Base-by-base conservation (phyloP, 108 stramenopile species). In the Seminavis robusta region DNA sequence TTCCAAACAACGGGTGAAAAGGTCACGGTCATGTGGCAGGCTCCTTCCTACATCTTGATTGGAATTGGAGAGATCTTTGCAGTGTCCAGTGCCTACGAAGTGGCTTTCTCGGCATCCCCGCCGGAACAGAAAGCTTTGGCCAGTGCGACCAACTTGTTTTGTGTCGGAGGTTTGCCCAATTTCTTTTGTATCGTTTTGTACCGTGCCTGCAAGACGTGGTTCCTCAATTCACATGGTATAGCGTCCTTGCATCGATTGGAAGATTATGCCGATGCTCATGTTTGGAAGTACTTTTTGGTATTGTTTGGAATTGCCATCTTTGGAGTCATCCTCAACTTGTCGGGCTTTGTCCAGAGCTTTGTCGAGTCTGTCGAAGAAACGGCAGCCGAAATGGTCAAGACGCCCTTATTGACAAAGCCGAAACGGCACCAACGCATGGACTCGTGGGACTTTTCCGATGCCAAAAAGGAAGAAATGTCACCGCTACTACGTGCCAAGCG, bases 21-120 rank as follows among this genome's bases (percentile, higher is more conserved):
- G 45, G 59, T 92, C 8, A 84, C 65, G 52, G 74, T 92, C 28
- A 48, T 83, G 26, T 92, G 91, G 91, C 91, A 92, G 54, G 64
- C 79, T 10, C 71, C 76, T 32, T 58, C 83, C 24, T 92, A 88
- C 52, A 68, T 87, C 48, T 66, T 92, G 38, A 86, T 92, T 69
- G 91, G 91, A 4, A 65, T 61, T 49, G 91, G 91, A 15, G 91
- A 92, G 52, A 92, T 92, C 31, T 92, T 92, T 71, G 80, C 86
- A 23, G 80, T 88, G 0, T 84, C 83, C 31, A 76, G 85, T 6
- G 91, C 91, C 33, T 92, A 88, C 52, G 88, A 92, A 56, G 77
- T 88, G 23, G 87, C 91, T 28, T 92, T 92, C 55, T 82, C 83
- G 9, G 83, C 85, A 16, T 65, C 85, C 13, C 83, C 87, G 4